Base-by-base conservation (phyloP, 768 basidiomycete genomes). In the Termitomyces sp. region DNA sequence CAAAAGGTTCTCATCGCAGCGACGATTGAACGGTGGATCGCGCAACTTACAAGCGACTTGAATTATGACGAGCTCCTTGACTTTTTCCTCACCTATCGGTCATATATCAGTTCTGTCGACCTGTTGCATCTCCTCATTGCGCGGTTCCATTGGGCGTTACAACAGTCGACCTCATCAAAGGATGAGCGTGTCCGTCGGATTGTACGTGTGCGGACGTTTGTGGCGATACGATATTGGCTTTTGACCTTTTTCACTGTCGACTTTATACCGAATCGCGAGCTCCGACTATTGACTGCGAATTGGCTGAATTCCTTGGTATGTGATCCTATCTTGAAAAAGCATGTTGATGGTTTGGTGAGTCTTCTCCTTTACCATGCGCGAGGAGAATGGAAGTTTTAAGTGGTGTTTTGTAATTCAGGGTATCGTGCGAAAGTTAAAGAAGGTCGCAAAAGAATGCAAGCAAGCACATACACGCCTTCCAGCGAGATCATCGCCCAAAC, bases 1-100 rank as follows among this genome's bases (percentile, higher is more conserved):
- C 72, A 74, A 61, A 78, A 70, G 59, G 75, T 91, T 23, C 74
- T 96, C n/a, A 74, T 95, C 13, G 94, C 91, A 0, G 93, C 93
- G 4, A 94, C 91, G 3, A 91, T 95, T 63, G 94, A 95, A 67
- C 86, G 94, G 0, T 93, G 91, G 91, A 86, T 97, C 52, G 92
- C 91, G 0, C 91, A 96, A 64, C 73, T 96, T 46, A 95, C 94
- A 29, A 89, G 86, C 62, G 86, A 89, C 62, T 75, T 94, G 63
- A 85, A 89, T 68, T 90, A 91, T 54, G 92, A 94, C 66, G 90
- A 94, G 61, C 77, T 94, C 27, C 78, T 93, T 53, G 85, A 90
- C 63, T 95, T 95, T 67, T 93, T 97, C 79, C 79, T 96, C 67
- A 94, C 93, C 2, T 97, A 94, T 66, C 85, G 94, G 52, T 84